phyloP scores from a whole-genome alignment of 306 rosid species.

The Prunus campanulata region DNA sequence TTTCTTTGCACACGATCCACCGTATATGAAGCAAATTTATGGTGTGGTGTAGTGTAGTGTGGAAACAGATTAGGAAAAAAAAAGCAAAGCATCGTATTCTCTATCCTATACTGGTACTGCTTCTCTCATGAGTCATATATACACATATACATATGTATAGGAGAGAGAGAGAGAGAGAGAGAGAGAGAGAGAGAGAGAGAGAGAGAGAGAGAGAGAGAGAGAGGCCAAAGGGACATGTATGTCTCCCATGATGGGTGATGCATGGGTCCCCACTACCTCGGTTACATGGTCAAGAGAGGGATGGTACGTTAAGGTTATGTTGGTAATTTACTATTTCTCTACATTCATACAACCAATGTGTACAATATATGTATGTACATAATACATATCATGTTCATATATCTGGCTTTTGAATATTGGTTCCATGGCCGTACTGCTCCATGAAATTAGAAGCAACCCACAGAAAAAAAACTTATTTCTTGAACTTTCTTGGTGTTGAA shows the following conservation, averaged over 20 bases:
- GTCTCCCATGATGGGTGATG: slow-evolving; percentile 75
- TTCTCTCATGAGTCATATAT: background rate
- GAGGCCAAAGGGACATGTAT: slow-evolving; percentile 42
- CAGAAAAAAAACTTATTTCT: too few relatives aligned
- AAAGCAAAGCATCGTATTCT: slow-evolving; percentile 44
- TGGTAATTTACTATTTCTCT: slow-evolving; percentile 16
- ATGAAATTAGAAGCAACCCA: too few relatives aligned
- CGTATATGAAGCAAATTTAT: background rate
- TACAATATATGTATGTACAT: too few relatives aligned
- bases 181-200: background rate
- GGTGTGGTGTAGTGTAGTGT: background rate
- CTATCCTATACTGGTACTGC: background rate
- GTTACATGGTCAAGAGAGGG: slow-evolving; percentile 45
- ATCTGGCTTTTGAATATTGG: background rate
- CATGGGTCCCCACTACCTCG: slow-evolving; percentile 56
- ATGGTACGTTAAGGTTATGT: slow-evolving; percentile 43
- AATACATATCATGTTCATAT: background rate
- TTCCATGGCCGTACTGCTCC: too few relatives aligned
- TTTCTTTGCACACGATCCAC: too few relatives aligned
- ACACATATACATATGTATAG: too few relatives aligned
- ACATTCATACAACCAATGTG: background rate
- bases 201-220: too few relatives aligned
- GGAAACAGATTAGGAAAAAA: slow-evolving; percentile 25
- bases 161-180: too few relatives aligned
- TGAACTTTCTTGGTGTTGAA: too few relatives aligned